These are phyloP conservation scores for Chrysanthemum lavandulifolium DNA, from an alignment of 129 eudicot species.

Conservation along the genomic window DNA sequence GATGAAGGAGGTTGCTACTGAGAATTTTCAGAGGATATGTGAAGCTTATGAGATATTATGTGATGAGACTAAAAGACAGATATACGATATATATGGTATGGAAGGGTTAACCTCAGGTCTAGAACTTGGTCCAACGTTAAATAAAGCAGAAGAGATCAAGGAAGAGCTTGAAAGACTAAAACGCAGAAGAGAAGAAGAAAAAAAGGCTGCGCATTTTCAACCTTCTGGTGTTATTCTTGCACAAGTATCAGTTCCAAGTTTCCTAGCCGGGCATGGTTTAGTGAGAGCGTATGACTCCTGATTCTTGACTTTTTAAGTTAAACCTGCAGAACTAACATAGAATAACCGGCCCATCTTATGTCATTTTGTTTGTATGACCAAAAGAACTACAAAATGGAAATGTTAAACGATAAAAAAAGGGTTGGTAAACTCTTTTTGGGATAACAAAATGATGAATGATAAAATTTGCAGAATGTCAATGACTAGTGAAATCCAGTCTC, in stretches of 20 bases:
- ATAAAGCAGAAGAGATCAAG: constrained; percentile 73
- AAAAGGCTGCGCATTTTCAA: constrained; percentile 49
- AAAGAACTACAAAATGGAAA: neutral
- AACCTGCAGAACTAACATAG: neutral
- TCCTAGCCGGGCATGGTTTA: constrained; percentile 75
- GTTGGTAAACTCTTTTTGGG: neutral
- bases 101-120: constrained; percentile 91
- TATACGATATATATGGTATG: constrained; percentile 98
- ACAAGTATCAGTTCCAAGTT: constrained; percentile 70
- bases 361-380: constrained; percentile 1
- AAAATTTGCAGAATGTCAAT: constrained; percentile 71
- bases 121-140: constrained; percentile 86
- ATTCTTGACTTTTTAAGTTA: constrained; percentile 28
- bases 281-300: constrained; percentile 67
- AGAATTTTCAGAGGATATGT: constrained; percentile 94
- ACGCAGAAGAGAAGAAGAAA: constrained; percentile 63
- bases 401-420: neutral
- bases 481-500: constrained; percentile 88
- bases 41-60: constrained; percentile 92
- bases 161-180: constrained; percentile 86
- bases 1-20: constrained; percentile 92
- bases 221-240: constrained; percentile 86
- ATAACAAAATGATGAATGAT: constrained; percentile 12
- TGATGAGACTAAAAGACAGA: constrained; percentile 75
- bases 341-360: constrained; percentile 11